A percentile compares a stretch with the other conserved stretches of the same genome.
These are phyloP conservation scores for Crithidia mellificae DNA, from an alignment of 208 protist genomes.

Conservation along the genomic window DNA sequence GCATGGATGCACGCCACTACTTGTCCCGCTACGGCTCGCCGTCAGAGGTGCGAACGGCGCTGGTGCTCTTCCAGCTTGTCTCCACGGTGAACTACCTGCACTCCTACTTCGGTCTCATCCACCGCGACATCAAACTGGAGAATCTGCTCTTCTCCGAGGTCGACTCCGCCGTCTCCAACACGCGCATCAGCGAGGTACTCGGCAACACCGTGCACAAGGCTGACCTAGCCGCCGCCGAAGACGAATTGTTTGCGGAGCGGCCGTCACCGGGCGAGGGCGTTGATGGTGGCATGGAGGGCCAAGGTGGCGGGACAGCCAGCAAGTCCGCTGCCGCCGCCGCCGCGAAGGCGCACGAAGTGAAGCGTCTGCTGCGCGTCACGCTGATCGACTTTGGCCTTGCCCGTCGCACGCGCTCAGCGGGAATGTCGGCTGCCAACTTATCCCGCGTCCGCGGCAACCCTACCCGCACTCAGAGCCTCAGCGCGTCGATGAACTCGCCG, in stretches of 20 bases:
- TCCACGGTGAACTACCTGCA: constrained; percentile 76
- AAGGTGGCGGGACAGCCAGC: too few relatives aligned
- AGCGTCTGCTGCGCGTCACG: constrained; percentile 57
- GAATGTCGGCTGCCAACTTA: constrained; percentile 3
- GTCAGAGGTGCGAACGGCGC: constrained; percentile 55
- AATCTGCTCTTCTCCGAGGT: constrained; percentile 70
- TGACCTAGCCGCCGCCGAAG: background rate
- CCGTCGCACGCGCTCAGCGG: constrained; percentile 40
- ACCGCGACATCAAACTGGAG: constrained; percentile 87
- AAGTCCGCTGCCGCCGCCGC: background rate
- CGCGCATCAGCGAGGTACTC: constrained; percentile 50
- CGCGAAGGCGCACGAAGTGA: constrained; percentile 18
- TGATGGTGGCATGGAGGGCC: too few relatives aligned
- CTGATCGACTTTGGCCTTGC: constrained; percentile 85
- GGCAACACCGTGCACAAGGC: constrained; percentile 34
- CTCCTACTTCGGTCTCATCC: constrained; percentile 61
- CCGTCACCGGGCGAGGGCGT: background rate
- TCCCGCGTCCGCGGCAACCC: constrained; percentile 2
- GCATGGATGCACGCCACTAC: constrained; percentile 70
- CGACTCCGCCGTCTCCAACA: constrained; percentile 27
- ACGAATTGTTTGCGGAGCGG: background rate
- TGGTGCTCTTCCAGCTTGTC: constrained; percentile 79
- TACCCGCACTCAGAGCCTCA: constrained; percentile 9
- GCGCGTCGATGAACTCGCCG: constrained; percentile 18
- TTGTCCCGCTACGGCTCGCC: constrained; percentile 59